These are phyloP conservation scores for Mycena filopes DNA, from an alignment of 768 basidiomycete species.

Conservation along the genomic window DNA sequence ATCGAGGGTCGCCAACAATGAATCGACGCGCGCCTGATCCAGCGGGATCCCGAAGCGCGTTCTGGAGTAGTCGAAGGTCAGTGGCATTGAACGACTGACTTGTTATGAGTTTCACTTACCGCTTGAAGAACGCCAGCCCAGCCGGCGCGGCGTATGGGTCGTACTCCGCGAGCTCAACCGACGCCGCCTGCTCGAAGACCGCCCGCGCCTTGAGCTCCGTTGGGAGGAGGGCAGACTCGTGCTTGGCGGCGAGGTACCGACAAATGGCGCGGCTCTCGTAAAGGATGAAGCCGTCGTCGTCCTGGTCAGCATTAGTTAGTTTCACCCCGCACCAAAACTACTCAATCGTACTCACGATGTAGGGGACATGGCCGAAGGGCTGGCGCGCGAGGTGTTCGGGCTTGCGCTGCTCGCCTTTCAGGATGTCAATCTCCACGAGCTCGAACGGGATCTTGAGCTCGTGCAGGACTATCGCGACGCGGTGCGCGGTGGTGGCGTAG, in stretches of 20 bases:
- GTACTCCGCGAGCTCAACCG: slow-evolving; percentile 54
- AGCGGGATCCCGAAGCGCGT: slow-evolving; percentile 31
- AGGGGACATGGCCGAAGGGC: slow-evolving; percentile 57
- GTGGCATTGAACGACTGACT: too few species aligned
- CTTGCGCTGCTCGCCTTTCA: slow-evolving; percentile 50
- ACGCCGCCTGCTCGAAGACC: slow-evolving; percentile 48
- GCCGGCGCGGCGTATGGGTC: slow-evolving; percentile 56
- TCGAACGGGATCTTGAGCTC: slow-evolving; percentile 29
- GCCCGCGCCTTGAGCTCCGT: slow-evolving; percentile 34
- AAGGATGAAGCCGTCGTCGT: slow-evolving; percentile 60
- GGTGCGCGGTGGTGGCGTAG: slow-evolving; percentile 20
- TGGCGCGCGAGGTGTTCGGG: slow-evolving; percentile 47
- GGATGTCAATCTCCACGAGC: slow-evolving; percentile 32
- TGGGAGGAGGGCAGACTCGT: slow-evolving; percentile 50
- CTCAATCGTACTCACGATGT: not conserved
- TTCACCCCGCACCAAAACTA: not conserved
- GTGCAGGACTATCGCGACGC: slow-evolving; percentile 25
- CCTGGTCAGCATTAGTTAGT: slow-evolving; percentile 33
- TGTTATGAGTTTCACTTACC: too few species aligned
- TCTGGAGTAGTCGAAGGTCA: slow-evolving; percentile 44
- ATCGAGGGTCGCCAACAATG: slow-evolving; percentile 41
- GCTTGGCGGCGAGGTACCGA: slow-evolving; percentile 43
- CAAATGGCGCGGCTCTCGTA: slow-evolving; percentile 6
- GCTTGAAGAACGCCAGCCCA: slow-evolving; percentile 31
- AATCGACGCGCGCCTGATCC: too few species aligned